Conservation (phyloP, 164 flowering plant genomes). For the Magnolia officinalis region DNA sequence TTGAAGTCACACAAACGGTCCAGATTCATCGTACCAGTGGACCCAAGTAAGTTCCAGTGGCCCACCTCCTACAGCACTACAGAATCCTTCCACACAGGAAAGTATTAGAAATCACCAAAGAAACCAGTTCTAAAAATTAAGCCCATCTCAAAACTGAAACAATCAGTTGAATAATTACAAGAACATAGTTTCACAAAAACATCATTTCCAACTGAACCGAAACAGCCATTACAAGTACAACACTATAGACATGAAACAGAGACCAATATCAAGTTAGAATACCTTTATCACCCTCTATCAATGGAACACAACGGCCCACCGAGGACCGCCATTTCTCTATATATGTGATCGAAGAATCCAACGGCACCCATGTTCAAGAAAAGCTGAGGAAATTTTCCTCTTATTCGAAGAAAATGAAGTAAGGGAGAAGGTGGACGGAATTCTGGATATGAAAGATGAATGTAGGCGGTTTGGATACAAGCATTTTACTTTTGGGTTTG, state of each 20-base stretch:
- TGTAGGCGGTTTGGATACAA: neutral
- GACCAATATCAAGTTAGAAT: neutral
- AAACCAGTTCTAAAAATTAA: neutral
- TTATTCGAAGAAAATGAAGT: neutral
- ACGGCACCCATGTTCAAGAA: constrained; percentile 7
- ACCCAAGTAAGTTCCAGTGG: too few species aligned
- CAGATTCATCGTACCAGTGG: too few species aligned
- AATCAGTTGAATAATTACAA: constrained; percentile 5
- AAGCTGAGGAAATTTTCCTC: constrained; percentile 25
- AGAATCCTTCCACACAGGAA: neutral
- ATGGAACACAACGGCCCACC: neutral
- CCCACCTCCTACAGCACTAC: too few species aligned
- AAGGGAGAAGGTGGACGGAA: neutral
- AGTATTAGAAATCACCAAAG: neutral
- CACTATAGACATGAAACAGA: neutral
- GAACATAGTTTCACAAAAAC: neutral
- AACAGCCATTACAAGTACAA: neutral
- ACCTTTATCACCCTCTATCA: constrained; percentile 3
- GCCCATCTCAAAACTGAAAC: constrained; percentile 6
- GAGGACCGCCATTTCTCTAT: constrained; percentile 8
- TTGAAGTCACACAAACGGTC: too few species aligned
- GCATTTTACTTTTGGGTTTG: constrained; percentile 38
- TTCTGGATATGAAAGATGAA: neutral
- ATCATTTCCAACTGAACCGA: neutral
- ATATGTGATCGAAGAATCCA: constrained; percentile 15